These are phyloP conservation scores for Myxozyma neotropica DNA, from an alignment of 805 yeast species.

Conservation along the genomic window DNA sequence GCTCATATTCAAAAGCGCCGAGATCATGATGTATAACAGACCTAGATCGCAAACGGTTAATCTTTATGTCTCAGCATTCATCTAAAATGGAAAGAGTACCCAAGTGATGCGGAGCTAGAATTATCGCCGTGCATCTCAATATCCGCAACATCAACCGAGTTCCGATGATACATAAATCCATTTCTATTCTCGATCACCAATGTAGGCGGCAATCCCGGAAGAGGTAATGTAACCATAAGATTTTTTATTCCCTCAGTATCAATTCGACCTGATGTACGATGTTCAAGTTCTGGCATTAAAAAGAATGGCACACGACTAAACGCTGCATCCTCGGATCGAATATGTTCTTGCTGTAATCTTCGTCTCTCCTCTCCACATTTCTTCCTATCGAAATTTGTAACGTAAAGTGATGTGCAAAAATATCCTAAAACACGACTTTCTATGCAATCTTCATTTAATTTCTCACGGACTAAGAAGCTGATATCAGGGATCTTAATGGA, in stretches of 20 bases:
- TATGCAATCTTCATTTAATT: not conserved
- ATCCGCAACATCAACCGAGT: not conserved
- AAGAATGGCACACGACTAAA: conserved; percentile 79
- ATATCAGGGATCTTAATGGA: conserved; percentile 56
- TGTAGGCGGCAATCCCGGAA: conserved; percentile 27
- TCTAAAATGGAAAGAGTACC: not conserved
- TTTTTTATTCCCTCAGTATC: conserved; percentile 47
- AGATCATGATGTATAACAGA: conserved; percentile 23
- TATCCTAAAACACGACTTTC: conserved; percentile 42
- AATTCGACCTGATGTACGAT: not conserved
- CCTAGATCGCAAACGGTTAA: not conserved
- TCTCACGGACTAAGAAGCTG: conserved; percentile 36
- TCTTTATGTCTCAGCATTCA: not conserved
- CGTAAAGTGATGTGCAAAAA: conserved; percentile 58
- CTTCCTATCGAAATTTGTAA: conserved; percentile 61
- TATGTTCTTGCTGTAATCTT: conserved; percentile 62
- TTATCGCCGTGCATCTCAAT: not conserved
- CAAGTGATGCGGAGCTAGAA: conserved; percentile 7
- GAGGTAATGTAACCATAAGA: conserved; percentile 41
- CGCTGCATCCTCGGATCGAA: conserved; percentile 75
- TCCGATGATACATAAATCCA: not conserved
- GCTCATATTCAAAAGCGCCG: not conserved
- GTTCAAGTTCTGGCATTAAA: conserved; percentile 40
- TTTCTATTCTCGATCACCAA: conserved; percentile 1
- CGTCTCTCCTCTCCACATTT: conserved; percentile 52